phyloP scores from a whole-genome alignment of 2,329 filamentous ascomycete species.

The Fusarium setosum region DNA sequence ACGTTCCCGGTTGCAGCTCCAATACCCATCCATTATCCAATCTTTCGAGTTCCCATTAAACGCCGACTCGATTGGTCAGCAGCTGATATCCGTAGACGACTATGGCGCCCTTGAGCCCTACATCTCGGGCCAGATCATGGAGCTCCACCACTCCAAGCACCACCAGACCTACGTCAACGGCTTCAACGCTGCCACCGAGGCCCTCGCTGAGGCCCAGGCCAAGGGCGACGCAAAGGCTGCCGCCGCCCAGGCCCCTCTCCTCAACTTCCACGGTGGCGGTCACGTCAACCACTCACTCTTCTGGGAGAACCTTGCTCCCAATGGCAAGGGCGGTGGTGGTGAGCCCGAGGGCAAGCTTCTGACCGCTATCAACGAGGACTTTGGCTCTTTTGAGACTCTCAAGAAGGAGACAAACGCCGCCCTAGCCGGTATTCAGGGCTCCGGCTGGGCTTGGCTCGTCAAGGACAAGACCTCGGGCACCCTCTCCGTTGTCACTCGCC shows the following conservation, averaged over 20 bases:
- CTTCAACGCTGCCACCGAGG: conserved; percentile 83
- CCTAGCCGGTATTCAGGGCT: conserved; percentile 83
- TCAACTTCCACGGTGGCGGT: conserved; percentile 87
- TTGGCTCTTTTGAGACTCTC: conserved; percentile 74
- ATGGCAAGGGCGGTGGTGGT: conserved; percentile 71
- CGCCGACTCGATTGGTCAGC: background rate
- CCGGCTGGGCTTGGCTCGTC: conserved; percentile 91
- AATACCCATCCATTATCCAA: too few relatives aligned
- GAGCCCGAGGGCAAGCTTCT: conserved; percentile 72
- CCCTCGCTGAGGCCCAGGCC: conserved; percentile 72
- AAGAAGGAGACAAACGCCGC: conserved; percentile 74
- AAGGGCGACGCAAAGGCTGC: conserved; percentile 68
- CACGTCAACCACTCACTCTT: conserved; percentile 90
- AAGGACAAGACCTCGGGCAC: conserved; percentile 73
- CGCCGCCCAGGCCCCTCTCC: conserved; percentile 61
- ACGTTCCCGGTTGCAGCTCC: background rate
- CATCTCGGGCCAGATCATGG: conserved; percentile 94
- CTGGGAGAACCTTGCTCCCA: conserved; percentile 83
- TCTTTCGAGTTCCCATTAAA: too few relatives aligned
- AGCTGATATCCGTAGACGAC: conserved; percentile 73
- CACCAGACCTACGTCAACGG: conserved; percentile 94
- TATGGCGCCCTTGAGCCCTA: conserved; percentile 91
- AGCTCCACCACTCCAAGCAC: conserved; percentile 94
- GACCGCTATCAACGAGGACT: conserved; percentile 72
- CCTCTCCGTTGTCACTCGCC: conserved; percentile 74